Percentiles rank a stretch among this genome's conserved stretches.
phyloP scores from a whole-genome alignment of 108 stramenopile genomes.

The Heterococcus sp. region DNA sequence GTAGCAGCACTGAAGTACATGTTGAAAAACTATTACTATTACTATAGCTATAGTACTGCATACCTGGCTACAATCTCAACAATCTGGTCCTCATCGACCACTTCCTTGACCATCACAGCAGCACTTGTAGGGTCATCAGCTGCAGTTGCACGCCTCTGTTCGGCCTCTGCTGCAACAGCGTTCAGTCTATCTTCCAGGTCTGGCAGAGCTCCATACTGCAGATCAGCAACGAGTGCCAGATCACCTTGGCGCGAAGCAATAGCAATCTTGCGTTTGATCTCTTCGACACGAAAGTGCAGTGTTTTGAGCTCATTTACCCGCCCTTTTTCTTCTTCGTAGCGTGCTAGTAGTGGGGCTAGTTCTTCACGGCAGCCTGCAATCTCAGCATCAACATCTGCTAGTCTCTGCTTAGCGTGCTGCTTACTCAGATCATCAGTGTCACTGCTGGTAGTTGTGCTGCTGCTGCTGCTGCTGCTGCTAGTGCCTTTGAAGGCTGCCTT shows the following conservation, averaged over 20 bases:
- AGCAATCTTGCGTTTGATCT: constrained; percentile 27
- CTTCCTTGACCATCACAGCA: constrained; percentile 58
- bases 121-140: constrained; percentile 3
- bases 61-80: constrained; percentile 66
- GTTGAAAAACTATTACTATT: too few species aligned
- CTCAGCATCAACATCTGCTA: not conserved
- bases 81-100: constrained; percentile 84
- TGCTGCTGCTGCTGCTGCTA: too few species aligned
- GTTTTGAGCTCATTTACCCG: not conserved
- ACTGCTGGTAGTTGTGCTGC: not conserved
- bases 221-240: not conserved
- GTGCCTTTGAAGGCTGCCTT: too few species aligned
- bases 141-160: not conserved
- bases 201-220: not conserved
- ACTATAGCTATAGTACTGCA: not conserved
- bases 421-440: not conserved
- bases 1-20: not conserved
- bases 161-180: not conserved
- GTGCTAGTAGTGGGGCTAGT: not conserved
- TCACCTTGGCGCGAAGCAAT: not conserved
- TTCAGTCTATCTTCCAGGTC: not conserved
- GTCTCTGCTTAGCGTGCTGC: not conserved
- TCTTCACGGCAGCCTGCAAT: not conserved
- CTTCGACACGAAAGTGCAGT: constrained; percentile 12
- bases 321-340: not conserved